A percentile compares a stretch with the other conserved stretches of the same genome.
These are phyloP conservation scores for Pseudopyrenochaeta lycopersici DNA, from an alignment of 2,329 filamentous ascomycete genomes.

Conservation along the genomic window DNA sequence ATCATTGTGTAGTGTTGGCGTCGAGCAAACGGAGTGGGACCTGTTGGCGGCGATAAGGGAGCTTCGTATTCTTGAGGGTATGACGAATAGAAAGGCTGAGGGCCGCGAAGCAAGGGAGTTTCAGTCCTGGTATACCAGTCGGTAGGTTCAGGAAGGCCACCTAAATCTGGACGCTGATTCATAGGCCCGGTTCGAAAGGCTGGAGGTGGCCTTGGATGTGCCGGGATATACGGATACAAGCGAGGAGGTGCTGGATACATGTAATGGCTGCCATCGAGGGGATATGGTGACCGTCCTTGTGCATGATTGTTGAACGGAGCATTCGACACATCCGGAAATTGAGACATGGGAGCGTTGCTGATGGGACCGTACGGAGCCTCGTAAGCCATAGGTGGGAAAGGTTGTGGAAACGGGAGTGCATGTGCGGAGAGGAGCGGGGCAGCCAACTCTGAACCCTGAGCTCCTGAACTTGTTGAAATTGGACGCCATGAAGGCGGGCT, in stretches of 20 bases:
- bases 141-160: slow-evolving; percentile 8
- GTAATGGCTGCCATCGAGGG: slow-evolving; percentile 11
- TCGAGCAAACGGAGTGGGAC: slow-evolving; percentile 2
- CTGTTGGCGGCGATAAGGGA: slow-evolving; percentile 3
- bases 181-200: slow-evolving; percentile 20
- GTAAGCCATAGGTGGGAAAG: slow-evolving; percentile 16
- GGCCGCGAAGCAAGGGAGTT: slow-evolving; percentile 10
- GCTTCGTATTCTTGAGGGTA: slow-evolving; percentile 7
- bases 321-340: slow-evolving; percentile 15
- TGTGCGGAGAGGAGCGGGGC: slow-evolving; percentile 24
- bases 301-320: slow-evolving; percentile 13
- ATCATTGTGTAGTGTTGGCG: slow-evolving; percentile 9
- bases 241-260: slow-evolving; percentile 10
- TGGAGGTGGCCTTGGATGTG: slow-evolving; percentile 27
- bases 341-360: slow-evolving; percentile 16
- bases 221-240: slow-evolving; percentile 9
- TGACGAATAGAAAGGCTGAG: slow-evolving; percentile 5
- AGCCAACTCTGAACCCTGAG: slow-evolving; percentile 28
- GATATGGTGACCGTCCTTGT: slow-evolving; percentile 14
- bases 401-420: slow-evolving; percentile 21
- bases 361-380: slow-evolving; percentile 12
- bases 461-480: slow-evolving; percentile 23
- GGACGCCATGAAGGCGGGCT: slow-evolving; percentile 24
- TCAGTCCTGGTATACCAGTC: slow-evolving; percentile 9
- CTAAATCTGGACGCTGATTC: slow-evolving; percentile 6